These are phyloP conservation scores for Lentinus brumalis DNA, from an alignment of 768 basidiomycete species.

Conservation along the genomic window DNA sequence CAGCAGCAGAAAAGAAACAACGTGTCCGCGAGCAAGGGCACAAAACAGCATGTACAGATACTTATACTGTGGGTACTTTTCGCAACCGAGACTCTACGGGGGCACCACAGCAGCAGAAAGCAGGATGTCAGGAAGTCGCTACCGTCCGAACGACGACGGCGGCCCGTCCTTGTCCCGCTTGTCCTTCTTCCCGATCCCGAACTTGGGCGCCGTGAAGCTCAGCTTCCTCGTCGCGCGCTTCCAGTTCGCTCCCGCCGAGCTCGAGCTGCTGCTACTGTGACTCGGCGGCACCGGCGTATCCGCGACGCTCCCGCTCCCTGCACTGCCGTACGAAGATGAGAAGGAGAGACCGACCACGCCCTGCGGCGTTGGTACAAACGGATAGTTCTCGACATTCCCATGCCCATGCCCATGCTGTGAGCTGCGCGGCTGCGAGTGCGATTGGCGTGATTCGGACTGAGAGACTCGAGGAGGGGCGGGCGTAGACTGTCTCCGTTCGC, in stretches of 20 bases:
- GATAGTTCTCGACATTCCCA: not conserved
- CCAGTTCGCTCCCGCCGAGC: conserved; percentile 20
- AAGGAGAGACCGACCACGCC: too few species aligned
- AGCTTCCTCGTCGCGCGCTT: conserved; percentile 62
- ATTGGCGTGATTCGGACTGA: not conserved
- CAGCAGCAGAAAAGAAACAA: too few species aligned
- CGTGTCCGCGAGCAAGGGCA: too few species aligned
- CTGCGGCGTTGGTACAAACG: not conserved
- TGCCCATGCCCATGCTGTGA: not conserved
- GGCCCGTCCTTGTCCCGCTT: conserved; percentile 44
- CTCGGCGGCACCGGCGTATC: conserved; percentile 15
- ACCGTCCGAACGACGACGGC: not conserved
- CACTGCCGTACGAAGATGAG: conserved; percentile 14
- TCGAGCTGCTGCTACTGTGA: not conserved
- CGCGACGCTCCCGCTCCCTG: conserved; percentile 16
- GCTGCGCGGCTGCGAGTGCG: not conserved
- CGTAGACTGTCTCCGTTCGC: not conserved
- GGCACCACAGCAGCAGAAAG: not conserved
- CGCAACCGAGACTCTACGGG: not conserved
- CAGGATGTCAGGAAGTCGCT: not conserved
- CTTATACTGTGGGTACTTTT: not conserved
- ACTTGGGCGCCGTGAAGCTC: conserved; percentile 63
- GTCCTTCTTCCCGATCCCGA: conserved; percentile 53
- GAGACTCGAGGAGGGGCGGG: not conserved
- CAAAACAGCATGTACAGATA: too few species aligned